phyloP scores from a whole-genome alignment of 768 basidiomycete genomes.

The Boletales sp. region DNA sequence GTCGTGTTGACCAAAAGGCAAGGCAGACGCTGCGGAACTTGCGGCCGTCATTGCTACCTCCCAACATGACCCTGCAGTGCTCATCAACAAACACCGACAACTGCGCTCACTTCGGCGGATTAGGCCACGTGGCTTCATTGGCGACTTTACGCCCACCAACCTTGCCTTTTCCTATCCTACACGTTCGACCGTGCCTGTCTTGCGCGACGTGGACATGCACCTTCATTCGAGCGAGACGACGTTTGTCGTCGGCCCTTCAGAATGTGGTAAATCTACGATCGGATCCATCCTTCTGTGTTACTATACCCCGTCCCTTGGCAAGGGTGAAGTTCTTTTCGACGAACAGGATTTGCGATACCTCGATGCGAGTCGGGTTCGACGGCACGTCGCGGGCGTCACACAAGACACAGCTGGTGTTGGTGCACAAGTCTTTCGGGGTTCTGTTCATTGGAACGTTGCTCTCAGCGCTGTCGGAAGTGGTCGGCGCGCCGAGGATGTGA shows the following conservation, averaged over 20 bases:
- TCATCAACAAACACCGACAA: constrained; percentile 10
- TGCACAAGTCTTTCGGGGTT: constrained; percentile 62
- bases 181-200: constrained; percentile 56
- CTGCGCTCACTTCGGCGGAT: constrained; percentile 54
- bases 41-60: constrained; percentile 19
- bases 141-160: constrained; percentile 61
- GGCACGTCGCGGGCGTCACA: constrained; percentile 70
- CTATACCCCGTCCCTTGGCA: constrained; percentile 52
- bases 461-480: constrained; percentile 59
- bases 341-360: constrained; percentile 76
- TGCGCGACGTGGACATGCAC: constrained; percentile 59
- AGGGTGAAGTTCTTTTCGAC: constrained; percentile 76
- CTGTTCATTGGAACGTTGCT: constrained; percentile 82
- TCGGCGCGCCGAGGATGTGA: constrained; percentile 48
- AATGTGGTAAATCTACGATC: constrained; percentile 74
- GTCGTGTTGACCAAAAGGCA: constrained; percentile 67
- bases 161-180: constrained; percentile 74
- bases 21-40: constrained; percentile 37
- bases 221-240: constrained; percentile 70
- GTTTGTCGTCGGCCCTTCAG: constrained; percentile 76
- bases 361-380: constrained; percentile 62
- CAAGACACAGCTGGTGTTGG: constrained; percentile 60
- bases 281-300: constrained; percentile 64
- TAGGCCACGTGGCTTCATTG: constrained; percentile 56
- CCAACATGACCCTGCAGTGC: constrained; percentile 36